A percentile compares a stretch with the other conserved stretches of the same genome.
phyloP scores from a whole-genome alignment of 345 rosid genomes.

The Corymbia maculata region DNA sequence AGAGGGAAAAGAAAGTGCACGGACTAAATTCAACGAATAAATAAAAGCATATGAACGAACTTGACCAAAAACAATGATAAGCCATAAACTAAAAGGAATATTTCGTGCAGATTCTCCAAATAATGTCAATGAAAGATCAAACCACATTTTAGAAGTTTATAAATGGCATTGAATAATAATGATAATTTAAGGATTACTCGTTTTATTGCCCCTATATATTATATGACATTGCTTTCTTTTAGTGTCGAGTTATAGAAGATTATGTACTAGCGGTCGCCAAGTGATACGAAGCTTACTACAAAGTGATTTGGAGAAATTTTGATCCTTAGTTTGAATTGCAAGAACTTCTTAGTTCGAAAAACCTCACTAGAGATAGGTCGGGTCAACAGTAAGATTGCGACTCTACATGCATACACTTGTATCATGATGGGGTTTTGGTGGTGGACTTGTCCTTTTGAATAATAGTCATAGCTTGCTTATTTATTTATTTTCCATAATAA shows the following conservation, averaged over 20 bases:
- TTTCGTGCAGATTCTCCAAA: background rate
- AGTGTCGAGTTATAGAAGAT: background rate
- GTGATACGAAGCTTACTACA: background rate
- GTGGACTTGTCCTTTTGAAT: background rate
- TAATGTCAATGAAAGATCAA: background rate
- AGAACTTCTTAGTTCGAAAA: background rate
- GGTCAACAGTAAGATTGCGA: background rate
- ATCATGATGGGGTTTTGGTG: background rate
- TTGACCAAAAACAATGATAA: background rate
- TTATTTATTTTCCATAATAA: background rate
- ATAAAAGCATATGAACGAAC: background rate
- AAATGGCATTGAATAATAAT: background rate
- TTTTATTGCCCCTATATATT: background rate
- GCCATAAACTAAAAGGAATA: background rate
- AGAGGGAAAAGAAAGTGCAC: background rate
- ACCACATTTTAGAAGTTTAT: background rate
- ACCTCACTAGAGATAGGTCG: background rate
- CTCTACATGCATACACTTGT: background rate
- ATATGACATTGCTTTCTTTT: background rate
- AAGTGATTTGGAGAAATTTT: background rate
- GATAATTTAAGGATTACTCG: accelerated
- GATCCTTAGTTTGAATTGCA: background rate
- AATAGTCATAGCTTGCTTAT: background rate
- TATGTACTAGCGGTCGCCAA: background rate
- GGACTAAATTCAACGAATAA: background rate